These are phyloP conservation scores for Articulospora tetracladia DNA, from an alignment of 495 filamentous ascomycete species.

Conservation along the genomic window DNA sequence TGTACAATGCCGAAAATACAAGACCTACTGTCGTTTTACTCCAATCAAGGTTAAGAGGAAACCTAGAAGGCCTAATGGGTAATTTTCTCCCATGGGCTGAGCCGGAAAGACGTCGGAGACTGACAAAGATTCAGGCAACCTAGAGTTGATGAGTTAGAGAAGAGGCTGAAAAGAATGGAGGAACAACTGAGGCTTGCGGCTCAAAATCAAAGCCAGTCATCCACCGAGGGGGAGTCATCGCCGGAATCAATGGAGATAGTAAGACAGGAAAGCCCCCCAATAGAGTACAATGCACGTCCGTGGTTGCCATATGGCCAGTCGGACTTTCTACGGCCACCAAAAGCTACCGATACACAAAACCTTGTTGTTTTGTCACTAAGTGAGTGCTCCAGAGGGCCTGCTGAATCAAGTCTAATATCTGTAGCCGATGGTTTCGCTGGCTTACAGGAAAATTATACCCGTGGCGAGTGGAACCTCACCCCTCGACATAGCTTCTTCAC, in stretches of 20 bases:
- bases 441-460: neutral
- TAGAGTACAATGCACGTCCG: neutral
- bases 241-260: neutral
- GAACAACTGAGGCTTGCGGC: constrained; percentile 56
- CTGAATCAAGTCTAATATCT: constrained; percentile 66
- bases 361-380: neutral
- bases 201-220: neutral
- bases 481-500: neutral
- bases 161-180: constrained; percentile 90
- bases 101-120: neutral
- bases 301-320: neutral
- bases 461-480: neutral
- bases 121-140: constrained; percentile 62
- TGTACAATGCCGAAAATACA: constrained; percentile 96
- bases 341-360: neutral
- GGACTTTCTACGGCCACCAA: neutral
- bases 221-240: neutral
- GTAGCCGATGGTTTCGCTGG: constrained; percentile 78
- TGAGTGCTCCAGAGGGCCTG: neutral
- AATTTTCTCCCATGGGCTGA: constrained; percentile 26
- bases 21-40: constrained; percentile 93
- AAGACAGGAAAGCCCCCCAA: neutral
- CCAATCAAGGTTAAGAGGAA: constrained; percentile 96
- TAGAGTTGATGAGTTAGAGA: constrained; percentile 95
- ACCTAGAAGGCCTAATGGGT: constrained; percentile 79